Conservation (phyloP, 2,329 filamentous ascomycete genomes). For the Epicoccum nigrum region DNA sequence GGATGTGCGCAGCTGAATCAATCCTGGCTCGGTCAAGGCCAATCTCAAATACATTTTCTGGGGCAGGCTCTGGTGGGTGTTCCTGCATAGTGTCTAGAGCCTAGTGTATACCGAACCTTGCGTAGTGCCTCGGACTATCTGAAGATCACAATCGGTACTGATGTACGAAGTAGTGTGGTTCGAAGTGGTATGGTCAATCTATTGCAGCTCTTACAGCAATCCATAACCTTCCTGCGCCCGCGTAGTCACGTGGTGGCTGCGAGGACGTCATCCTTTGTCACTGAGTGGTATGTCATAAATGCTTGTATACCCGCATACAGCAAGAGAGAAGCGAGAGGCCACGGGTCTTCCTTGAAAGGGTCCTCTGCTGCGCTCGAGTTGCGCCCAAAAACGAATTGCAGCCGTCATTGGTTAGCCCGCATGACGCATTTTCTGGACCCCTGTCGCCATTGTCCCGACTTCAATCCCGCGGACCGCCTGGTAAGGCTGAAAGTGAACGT, state of each 20-base stretch:
- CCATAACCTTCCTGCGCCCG: no score
- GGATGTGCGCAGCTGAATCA: conserved; percentile 14
- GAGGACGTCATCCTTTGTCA: conserved; percentile 13
- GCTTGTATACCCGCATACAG: background rate
- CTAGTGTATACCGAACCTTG: background rate
- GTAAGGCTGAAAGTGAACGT: no score
- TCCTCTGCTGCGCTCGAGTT: no score
- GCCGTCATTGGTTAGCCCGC: no score
- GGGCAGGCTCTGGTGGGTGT: conserved; percentile 4
- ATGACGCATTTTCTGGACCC: no score
- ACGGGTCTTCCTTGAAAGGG: no score
- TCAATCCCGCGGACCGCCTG: no score
- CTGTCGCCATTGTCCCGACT: no score
- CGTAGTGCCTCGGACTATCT: background rate
- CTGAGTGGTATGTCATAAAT: background rate
- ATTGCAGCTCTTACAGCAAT: background rate
- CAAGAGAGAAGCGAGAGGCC: background rate
- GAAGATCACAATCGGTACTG: background rate
- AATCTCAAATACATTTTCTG: conserved; percentile 8
- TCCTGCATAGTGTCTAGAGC: conserved; percentile 6
- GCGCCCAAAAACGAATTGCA: no score
- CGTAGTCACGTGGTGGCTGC: background rate
- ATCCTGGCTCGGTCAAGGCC: conserved; percentile 25
- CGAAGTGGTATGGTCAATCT: background rate
- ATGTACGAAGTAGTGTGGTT: background rate